These are phyloP conservation scores for Aquanectria penicillioides DNA, from an alignment of 2,329 filamentous ascomycete genomes.

Conservation along the genomic window DNA sequence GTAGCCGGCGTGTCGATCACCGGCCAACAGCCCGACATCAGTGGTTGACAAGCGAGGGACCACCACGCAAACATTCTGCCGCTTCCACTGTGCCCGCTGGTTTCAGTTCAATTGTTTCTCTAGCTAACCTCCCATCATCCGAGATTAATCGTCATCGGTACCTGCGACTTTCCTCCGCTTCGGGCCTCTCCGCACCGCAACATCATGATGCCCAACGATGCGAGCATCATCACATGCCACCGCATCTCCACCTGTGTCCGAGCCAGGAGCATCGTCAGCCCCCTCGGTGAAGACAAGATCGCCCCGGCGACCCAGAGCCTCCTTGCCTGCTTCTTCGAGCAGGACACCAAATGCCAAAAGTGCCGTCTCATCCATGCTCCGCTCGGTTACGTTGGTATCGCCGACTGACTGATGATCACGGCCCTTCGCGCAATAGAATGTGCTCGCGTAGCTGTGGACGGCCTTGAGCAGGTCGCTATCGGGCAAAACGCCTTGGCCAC, in stretches of 20 bases:
- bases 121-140: neutral
- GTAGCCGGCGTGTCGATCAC: constrained; percentile 22
- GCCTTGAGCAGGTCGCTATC: constrained; percentile 76
- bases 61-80: constrained; percentile 5
- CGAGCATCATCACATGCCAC: constrained; percentile 28
- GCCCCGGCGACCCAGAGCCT: constrained; percentile 70
- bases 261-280: constrained; percentile 32
- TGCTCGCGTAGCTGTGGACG: constrained; percentile 73
- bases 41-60: constrained; percentile 5
- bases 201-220: constrained; percentile 38
- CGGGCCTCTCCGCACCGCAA: constrained; percentile 35
- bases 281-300: constrained; percentile 78
- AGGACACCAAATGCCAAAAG: constrained; percentile 79
- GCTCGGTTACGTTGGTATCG: constrained; percentile 55
- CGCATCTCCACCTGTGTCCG: constrained; percentile 26
- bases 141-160: constrained; percentile 28
- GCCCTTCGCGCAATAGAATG: constrained; percentile 66
- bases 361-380: constrained; percentile 82
- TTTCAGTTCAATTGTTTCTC: constrained; percentile 11
- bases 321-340: constrained; percentile 74
- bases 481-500: constrained; percentile 64
- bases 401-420: constrained; percentile 33
- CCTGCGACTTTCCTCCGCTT: constrained; percentile 47
- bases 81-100: neutral
- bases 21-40: constrained; percentile 17